Base-by-base conservation (phyloP, 306 rosid species). In the Purshia tridentata region DNA sequence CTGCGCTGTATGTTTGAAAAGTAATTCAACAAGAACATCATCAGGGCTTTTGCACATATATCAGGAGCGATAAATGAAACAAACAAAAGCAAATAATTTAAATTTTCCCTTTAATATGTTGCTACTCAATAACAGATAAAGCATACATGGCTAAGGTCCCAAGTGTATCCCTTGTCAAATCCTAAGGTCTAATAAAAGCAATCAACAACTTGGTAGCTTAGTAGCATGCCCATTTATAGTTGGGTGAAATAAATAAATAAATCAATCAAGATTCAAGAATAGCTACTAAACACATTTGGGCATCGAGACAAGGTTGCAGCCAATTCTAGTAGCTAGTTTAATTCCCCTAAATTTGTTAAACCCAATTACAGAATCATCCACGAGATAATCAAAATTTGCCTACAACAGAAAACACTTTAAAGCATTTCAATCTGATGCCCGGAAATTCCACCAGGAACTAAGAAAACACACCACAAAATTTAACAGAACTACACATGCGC, bases 281-380 rank as follows among this genome's bases (percentile, higher is more conserved):
- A 9, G 1, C 48, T 29, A 48, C 10, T 13, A 1, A 54, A 50
- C 55, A 14, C 55, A 14, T 23, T 8, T 54, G 10, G 16, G 2
- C 12, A 54, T 9, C 4, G 35, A 19, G 23, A 56, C 60, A 55
- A 55, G 60, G 29, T 9, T 8, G 13, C 60, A 54, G 9, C 60
- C 0, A 7, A 55, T 20, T 55, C 60, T 67, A 39, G 8, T 11
- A 51, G 56, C 6, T 50, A 8, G 23, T 9, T 50, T 23, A 49
- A 29, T 14, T 5, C 2, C 1, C 54, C 22, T 23, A 23, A 54
- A 14, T 12, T 19, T 41, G 7, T n/a, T 6, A 5, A 51, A 22
- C 74, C 65, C 23, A 70, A 48, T 67, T n/a, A 45, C 59, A 50
- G 4, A 35, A 50, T 15, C 12, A 67, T 67, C 3, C 62, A 51